Conservation (phyloP, 257 asterid species). For the Nicotiana otophora region DNA sequence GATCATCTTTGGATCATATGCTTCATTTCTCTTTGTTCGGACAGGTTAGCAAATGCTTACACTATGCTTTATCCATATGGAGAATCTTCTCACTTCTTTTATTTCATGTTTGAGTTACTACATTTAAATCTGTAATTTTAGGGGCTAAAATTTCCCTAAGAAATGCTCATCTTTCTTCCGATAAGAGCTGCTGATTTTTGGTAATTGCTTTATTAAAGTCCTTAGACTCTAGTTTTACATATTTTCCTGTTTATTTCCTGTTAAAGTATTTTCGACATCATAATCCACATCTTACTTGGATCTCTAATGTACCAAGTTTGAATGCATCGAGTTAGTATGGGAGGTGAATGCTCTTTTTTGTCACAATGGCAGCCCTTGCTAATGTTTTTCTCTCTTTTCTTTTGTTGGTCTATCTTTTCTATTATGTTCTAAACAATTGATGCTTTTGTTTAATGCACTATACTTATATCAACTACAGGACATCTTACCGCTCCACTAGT, state of each 20-base stretch:
- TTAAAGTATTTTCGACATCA: not conserved
- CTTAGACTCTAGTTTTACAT: not conserved
- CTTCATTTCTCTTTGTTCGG: slow-evolving; percentile 82
- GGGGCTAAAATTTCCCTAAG: not conserved
- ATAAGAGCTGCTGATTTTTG: not conserved
- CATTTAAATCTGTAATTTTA: not conserved
- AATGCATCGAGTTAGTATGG: not conserved
- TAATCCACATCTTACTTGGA: not conserved
- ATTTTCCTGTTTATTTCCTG: not conserved
- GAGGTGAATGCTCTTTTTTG: not conserved
- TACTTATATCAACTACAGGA: slow-evolving; percentile 39
- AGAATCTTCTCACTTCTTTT: not conserved
- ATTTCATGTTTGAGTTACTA: not conserved
- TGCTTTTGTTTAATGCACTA: slow-evolving; percentile 5
- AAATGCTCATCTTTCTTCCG: not conserved
- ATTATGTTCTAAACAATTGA: not conserved
- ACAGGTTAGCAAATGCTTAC: slow-evolving; percentile 52
- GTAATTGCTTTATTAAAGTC: not conserved
- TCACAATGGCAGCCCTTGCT: not conserved
- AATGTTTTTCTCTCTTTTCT: not conserved
- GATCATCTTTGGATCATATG: slow-evolving; percentile 84
- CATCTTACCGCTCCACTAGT: slow-evolving; percentile 73
- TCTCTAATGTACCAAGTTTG: not conserved
- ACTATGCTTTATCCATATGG: not conserved
- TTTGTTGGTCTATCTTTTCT: not conserved